Conservation (phyloP, 2,329 filamentous ascomycete genomes). For the Ustilaginoidea virens region DNA sequence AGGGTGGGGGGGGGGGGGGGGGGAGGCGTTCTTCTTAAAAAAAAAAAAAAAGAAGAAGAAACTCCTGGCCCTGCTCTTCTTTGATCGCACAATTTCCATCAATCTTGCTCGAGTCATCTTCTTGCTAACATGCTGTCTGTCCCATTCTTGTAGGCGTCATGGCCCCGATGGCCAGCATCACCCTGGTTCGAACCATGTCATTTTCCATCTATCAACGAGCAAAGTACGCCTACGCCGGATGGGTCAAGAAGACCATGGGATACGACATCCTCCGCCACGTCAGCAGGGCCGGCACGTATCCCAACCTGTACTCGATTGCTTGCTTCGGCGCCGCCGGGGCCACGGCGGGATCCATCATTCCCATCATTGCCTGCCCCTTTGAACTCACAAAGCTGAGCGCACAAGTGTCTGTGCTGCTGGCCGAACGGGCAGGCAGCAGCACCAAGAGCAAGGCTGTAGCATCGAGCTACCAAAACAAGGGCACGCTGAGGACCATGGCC, state of each 20-base stretch:
- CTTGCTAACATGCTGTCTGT: not conserved
- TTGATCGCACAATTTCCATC: too few relatives aligned
- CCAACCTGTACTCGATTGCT: slow-evolving; percentile 55
- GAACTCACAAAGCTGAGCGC: slow-evolving; percentile 82
- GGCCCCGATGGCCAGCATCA: slow-evolving; percentile 67
- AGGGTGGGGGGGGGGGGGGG: too few relatives aligned
- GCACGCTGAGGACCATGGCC: slow-evolving; percentile 59
- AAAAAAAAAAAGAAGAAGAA: not conserved
- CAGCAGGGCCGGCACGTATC: slow-evolving; percentile 53
- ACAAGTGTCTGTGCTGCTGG: slow-evolving; percentile 68
- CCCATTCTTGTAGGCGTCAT: slow-evolving; percentile 42
- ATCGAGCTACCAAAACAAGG: slow-evolving; percentile 61
- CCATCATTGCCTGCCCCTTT: slow-evolving; percentile 71
- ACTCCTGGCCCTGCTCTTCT: not conserved
- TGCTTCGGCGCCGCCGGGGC: slow-evolving; percentile 69
- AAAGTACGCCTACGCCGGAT: slow-evolving; percentile 57
- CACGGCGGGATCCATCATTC: slow-evolving; percentile 65
- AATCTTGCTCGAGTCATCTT: too few relatives aligned
- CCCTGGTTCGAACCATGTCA: slow-evolving; percentile 60
- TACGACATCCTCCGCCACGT: slow-evolving; percentile 61
- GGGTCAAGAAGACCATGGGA: slow-evolving; percentile 50
- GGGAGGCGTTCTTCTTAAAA: too few relatives aligned
- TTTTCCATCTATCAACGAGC: slow-evolving; percentile 69
- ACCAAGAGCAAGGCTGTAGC: slow-evolving; percentile 42
- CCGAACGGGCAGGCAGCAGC: slow-evolving; percentile 22